phyloP scores from a whole-genome alignment of 2,329 filamentous ascomycete genomes.

The Apiospora aurea region DNA sequence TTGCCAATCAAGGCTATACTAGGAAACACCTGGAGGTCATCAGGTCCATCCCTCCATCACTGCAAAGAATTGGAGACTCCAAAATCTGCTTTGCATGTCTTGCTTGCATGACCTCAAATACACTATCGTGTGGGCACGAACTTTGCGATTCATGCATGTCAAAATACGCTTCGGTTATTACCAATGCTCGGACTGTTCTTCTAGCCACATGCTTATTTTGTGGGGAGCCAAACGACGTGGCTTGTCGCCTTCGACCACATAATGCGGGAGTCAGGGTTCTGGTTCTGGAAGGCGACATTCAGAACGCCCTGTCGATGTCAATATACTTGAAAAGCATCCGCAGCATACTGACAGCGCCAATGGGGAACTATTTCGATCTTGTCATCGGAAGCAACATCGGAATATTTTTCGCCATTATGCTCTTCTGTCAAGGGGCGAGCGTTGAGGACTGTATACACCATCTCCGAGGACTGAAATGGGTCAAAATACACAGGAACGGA shows the following conservation, averaged over 20 bases:
- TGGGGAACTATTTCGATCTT: conserved; percentile 14
- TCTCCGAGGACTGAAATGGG: conserved; percentile 7
- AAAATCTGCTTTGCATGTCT: background rate
- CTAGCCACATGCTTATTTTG: background rate
- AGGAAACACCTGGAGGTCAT: background rate
- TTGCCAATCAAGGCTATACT: background rate
- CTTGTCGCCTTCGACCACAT: background rate
- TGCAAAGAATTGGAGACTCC: background rate
- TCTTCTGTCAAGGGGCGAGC: background rate
- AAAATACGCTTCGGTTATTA: background rate
- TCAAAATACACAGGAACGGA: background rate
- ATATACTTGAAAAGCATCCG: conserved; percentile 15
- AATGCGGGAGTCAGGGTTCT: conserved; percentile 11
- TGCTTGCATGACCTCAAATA: background rate
- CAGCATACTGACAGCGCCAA: background rate
- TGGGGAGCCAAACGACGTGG: background rate
- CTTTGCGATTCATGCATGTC: background rate
- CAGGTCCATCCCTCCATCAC: background rate
- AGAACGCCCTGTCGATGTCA: conserved; percentile 7
- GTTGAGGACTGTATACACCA: background rate
- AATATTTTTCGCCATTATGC: conserved; percentile 10
- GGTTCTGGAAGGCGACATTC: background rate
- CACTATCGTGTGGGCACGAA: background rate
- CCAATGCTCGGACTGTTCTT: background rate
- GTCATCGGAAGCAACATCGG: background rate